Evolutionary conservation across 2,329 filamentous ascomycete genomes (phyloP).

Genomic region (Shiraia sp.): DNA sequence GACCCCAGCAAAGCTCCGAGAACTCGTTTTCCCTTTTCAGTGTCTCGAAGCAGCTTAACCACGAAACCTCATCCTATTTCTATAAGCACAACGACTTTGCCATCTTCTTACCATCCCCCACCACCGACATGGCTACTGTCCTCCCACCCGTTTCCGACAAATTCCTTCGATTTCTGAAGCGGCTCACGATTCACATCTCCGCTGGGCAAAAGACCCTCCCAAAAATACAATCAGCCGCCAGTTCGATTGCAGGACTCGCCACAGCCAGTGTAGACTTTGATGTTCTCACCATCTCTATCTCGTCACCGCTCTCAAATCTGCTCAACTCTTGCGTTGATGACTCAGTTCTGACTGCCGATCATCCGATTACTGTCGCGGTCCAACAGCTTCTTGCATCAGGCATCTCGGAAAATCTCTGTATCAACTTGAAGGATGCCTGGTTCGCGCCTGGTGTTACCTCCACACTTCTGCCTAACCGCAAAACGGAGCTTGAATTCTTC

Average conservation of each 20-base stretch:
- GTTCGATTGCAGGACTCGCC: conserved; percentile 11
- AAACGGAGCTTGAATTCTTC: conserved; percentile 9
- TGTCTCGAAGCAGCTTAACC: conserved; percentile 18
- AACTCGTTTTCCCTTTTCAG: conserved; percentile 13
- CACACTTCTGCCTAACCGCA: conserved; percentile 6
- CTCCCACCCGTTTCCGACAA: conserved; percentile 20
- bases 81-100: conserved; percentile 19
- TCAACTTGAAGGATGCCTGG: conserved; percentile 14
- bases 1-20: not conserved
- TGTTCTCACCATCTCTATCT: conserved; percentile 10
- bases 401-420: conserved; percentile 6
- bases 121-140: conserved; percentile 11
- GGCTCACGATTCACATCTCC: conserved; percentile 8
- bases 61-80: conserved; percentile 26
- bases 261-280: conserved; percentile 16
- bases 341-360: conserved; percentile 12
- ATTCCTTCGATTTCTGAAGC: conserved; percentile 21
- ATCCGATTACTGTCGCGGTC: conserved; percentile 19
- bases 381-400: conserved; percentile 9
- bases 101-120: conserved; percentile 3
- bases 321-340: conserved; percentile 22
- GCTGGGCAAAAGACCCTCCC: conserved; percentile 3
- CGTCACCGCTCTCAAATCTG: conserved; percentile 12
- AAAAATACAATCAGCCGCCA: conserved; percentile 9
- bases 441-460: conserved; percentile 16